Percentiles rank a stretch among this genome's conserved stretches.
These are phyloP conservation scores for Pseudotsuga menziesii DNA, from an alignment of 75 land plant genomes.

Conservation along the genomic window DNA sequence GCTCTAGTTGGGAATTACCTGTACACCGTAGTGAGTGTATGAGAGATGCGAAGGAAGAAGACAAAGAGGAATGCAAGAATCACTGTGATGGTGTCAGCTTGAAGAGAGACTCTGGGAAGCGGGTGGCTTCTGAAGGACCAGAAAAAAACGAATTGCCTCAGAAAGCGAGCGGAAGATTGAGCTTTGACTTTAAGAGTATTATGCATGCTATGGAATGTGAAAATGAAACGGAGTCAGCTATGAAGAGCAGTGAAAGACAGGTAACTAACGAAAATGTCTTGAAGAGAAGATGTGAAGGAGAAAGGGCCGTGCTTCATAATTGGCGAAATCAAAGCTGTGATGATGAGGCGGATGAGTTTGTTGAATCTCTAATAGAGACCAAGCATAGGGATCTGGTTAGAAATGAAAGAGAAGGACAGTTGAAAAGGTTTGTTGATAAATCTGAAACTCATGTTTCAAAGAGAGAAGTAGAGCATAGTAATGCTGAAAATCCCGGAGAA, in stretches of 20 bases:
- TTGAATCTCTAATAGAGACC: too few relatives aligned
- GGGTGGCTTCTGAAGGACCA: neutral
- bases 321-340: constrained; percentile 6
- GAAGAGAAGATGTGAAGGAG: constrained; percentile 6
- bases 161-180: neutral
- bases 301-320: constrained; percentile 8
- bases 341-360: neutral
- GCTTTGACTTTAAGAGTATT: neutral
- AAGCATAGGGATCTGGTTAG: neutral
- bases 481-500: neutral
- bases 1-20: constrained; percentile 37
- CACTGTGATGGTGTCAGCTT: neutral
- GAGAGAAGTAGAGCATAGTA: neutral
- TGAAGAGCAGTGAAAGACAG: neutral
- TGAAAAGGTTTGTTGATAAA: neutral
- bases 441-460: neutral
- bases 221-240: neutral
- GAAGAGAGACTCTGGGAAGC: neutral
- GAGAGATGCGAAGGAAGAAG: neutral
- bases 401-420: constrained; percentile 21
- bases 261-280: neutral
- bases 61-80: neutral
- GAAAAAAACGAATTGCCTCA: neutral
- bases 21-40: neutral
- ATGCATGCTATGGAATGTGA: neutral